A percentile compares a stretch with the other conserved stretches of the same genome.
Evolutionary conservation across 2,329 filamentous ascomycete genomes (phyloP).

Genomic region (Aspergillus sp.): DNA sequence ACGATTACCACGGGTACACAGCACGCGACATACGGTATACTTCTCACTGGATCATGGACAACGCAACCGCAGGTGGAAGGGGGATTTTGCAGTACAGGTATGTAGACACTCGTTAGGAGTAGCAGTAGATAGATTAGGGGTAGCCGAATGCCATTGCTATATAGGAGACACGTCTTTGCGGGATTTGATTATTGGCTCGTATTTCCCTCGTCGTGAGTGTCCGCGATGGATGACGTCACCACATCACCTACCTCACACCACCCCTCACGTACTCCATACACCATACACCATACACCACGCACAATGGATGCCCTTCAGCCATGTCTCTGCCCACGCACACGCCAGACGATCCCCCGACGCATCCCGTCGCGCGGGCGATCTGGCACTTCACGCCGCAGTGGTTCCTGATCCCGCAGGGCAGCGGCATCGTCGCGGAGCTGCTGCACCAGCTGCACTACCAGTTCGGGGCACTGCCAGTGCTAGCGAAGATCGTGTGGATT

Average conservation of each 20-base stretch:
- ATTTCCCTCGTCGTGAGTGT: background rate
- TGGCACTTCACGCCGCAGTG: conserved; percentile 36
- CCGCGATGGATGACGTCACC: conserved; percentile 4
- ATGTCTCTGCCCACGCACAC: background rate
- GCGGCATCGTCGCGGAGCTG: conserved; percentile 35
- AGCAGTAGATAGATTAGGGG: background rate
- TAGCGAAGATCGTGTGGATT: conserved; percentile 41
- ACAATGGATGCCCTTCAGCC: too few species aligned
- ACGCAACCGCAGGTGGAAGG: background rate
- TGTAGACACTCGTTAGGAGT: background rate
- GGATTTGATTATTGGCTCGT: background rate
- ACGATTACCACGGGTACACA: background rate
- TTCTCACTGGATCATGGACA: conserved; percentile 2
- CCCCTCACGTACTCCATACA: background rate
- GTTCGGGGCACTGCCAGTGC: conserved; percentile 36
- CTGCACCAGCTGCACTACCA: conserved; percentile 42
- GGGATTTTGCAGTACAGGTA: background rate
- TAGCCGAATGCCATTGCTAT: background rate
- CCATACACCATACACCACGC: background rate
- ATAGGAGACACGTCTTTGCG: background rate
- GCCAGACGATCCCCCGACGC: background rate
- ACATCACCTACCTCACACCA: background rate
- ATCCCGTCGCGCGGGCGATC: conserved; percentile 21
- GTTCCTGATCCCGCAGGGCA: conserved; percentile 42
- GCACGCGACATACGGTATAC: conserved; percentile 1